phyloP scores from a whole-genome alignment of 176 grass and related monocot genomes.

The Secale cereale region DNA sequence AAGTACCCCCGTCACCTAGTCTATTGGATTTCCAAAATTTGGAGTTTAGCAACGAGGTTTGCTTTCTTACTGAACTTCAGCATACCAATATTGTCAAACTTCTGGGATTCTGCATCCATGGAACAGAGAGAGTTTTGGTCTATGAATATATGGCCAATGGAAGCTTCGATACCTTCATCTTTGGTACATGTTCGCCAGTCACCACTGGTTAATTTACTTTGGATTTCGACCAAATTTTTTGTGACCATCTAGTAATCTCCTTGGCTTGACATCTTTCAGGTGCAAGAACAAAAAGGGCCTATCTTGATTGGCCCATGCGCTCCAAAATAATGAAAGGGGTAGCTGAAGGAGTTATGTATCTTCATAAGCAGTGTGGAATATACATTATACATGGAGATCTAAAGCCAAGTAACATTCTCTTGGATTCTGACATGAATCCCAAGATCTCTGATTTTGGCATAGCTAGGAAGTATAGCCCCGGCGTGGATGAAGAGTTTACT shows the following conservation, averaged over 20 bases:
- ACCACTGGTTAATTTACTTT: neutral
- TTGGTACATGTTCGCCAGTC: neutral
- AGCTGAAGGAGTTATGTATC: slow-evolving; percentile 36
- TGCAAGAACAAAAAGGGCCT: neutral
- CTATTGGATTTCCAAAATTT: slow-evolving; percentile 1
- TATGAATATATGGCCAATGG: slow-evolving; percentile 37
- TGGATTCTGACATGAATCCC: slow-evolving; percentile 39
- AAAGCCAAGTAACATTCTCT: slow-evolving; percentile 43
- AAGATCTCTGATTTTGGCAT: slow-evolving; percentile 45
- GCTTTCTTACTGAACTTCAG: slow-evolving; percentile 14
- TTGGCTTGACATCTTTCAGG: neutral
- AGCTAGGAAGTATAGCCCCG: neutral
- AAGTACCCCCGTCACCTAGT: slow-evolving; percentile 3
- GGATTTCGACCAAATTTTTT: neutral
- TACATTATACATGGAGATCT: slow-evolving; percentile 41
- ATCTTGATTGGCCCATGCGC: slow-evolving; percentile 22
- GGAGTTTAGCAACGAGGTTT: slow-evolving; percentile 19
- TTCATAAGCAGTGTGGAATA: slow-evolving; percentile 17
- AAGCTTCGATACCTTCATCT: slow-evolving; percentile 25
- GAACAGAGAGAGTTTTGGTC: slow-evolving; percentile 32
- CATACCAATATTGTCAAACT: slow-evolving; percentile 34
- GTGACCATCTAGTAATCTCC: neutral
- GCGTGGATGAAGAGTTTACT: neutral
- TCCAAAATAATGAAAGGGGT: slow-evolving; percentile 30
- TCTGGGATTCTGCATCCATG: slow-evolving; percentile 19